Evolutionary conservation across 2,329 filamentous ascomycete genomes (phyloP).

Genomic region (Botryotinia convoluta): DNA sequence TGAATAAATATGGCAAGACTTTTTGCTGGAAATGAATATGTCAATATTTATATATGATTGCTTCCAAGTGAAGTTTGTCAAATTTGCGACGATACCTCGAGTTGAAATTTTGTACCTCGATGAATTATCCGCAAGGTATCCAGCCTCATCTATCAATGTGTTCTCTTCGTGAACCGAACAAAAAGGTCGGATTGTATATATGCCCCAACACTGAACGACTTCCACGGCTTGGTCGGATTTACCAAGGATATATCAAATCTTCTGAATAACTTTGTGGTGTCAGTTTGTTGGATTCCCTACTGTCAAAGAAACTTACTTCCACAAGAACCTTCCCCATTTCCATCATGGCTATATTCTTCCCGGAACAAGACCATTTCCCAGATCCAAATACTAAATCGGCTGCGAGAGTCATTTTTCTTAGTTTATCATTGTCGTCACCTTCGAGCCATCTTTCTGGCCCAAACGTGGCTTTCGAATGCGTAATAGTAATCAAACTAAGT

Average conservation of each 20-base stretch:
- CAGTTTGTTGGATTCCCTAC: not conserved
- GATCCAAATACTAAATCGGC: constrained; percentile 46
- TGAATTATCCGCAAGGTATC: not conserved
- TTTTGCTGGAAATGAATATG: not conserved
- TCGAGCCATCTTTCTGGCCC: constrained; percentile 48
- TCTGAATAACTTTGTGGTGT: not conserved
- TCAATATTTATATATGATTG: not conserved
- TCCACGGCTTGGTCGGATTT: not conserved
- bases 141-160: not conserved
- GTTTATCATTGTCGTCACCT: constrained; percentile 18
- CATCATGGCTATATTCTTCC: constrained; percentile 48
- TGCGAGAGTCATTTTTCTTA: constrained; percentile 40
- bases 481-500: not conserved
- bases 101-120: not conserved
- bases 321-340: constrained; percentile 49
- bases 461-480: constrained; percentile 26
- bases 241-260: constrained; percentile 5
- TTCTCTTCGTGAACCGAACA: not conserved
- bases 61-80: not conserved
- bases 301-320: constrained; percentile 39
- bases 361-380: constrained; percentile 46
- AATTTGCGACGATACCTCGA: not conserved
- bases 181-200: not conserved
- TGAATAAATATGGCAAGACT: not conserved
- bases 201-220: not conserved